phyloP scores from a whole-genome alignment of 1,284 basidiomycete genomes.

The Ustilago hordei region DNA sequence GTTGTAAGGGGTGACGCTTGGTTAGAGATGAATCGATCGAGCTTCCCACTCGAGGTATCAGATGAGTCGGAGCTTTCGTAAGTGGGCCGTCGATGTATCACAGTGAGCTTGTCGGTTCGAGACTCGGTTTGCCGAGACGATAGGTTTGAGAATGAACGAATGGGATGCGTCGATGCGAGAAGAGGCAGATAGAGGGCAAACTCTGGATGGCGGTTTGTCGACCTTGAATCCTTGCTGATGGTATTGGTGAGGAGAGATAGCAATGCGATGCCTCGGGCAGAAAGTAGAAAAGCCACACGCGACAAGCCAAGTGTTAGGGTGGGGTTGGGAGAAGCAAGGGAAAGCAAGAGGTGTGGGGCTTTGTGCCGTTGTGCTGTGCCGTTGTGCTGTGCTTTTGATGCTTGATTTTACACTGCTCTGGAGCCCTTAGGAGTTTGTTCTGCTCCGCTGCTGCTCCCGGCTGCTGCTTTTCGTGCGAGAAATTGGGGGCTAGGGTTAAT shows the following conservation, averaged over 20 bases:
- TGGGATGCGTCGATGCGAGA: background rate
- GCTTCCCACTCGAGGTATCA: no score
- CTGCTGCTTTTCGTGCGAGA: slow-evolving; percentile 6
- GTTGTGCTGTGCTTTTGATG: background rate
- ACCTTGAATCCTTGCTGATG: slow-evolving; percentile 9
- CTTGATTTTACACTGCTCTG: slow-evolving; percentile 1
- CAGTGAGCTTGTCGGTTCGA: no score
- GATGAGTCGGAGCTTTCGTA: no score
- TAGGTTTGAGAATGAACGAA: no score
- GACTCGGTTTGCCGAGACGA: no score
- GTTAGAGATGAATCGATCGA: no score
- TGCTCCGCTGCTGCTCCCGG: background rate
- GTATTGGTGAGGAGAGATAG: slow-evolving; percentile 3
- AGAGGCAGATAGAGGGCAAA: background rate
- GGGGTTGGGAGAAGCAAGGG: background rate
- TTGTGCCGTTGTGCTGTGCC: background rate
- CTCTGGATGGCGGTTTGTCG: background rate
- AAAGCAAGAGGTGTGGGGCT: background rate
- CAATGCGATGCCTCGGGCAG: background rate
- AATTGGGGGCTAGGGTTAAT: slow-evolving; percentile 12
- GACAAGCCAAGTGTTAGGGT: no score
- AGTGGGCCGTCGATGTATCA: no score
- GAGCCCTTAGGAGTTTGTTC: background rate
- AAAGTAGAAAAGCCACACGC: background rate
- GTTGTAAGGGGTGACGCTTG: no score